phyloP scores from a whole-genome alignment of 2,329 filamentous ascomycete genomes.

The Fusarium irregulare region DNA sequence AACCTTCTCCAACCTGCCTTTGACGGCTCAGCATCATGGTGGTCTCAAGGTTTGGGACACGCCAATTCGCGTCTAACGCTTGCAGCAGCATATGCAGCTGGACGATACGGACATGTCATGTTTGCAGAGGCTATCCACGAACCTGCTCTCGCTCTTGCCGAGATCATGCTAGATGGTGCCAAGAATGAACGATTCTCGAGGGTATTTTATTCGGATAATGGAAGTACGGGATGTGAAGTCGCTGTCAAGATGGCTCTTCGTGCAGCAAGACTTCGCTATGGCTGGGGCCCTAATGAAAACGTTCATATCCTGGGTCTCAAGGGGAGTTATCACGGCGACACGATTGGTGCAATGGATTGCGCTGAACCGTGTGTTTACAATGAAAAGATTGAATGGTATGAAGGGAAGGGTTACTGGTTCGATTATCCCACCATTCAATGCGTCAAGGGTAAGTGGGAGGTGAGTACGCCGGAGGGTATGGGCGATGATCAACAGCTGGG shows the following conservation, averaged over 20 bases:
- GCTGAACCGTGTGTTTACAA: conserved; percentile 83
- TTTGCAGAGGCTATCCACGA: conserved; percentile 84
- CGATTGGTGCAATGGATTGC: conserved; percentile 88
- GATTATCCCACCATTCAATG: conserved; percentile 80
- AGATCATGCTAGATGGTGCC: conserved; percentile 69
- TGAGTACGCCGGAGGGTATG: conserved; percentile 64
- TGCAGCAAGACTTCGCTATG: conserved; percentile 73
- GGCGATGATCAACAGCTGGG: conserved; percentile 58
- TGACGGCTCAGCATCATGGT: conserved; percentile 89
- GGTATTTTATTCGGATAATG: conserved; percentile 86
- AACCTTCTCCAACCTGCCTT: conserved; percentile 67
- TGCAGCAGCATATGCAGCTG: conserved; percentile 82
- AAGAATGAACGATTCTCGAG: conserved; percentile 73
- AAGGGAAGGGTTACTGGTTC: conserved; percentile 82
- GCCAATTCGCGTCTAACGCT: conserved; percentile 78
- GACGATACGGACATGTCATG: conserved; percentile 89
- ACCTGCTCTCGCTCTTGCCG: conserved; percentile 77
- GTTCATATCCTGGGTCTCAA: conserved; percentile 79
- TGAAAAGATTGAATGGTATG: conserved; percentile 87
- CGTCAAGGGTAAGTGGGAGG: conserved; percentile 72
- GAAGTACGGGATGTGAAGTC: conserved; percentile 85
- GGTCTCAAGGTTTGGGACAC: conserved; percentile 89
- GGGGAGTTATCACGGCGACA: conserved; percentile 88
- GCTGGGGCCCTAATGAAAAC: conserved; percentile 68
- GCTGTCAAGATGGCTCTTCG: conserved; percentile 87